Evolutionary conservation across 2,329 filamentous ascomycete genomes (phyloP).

Genomic region (Cercospora janseana): DNA sequence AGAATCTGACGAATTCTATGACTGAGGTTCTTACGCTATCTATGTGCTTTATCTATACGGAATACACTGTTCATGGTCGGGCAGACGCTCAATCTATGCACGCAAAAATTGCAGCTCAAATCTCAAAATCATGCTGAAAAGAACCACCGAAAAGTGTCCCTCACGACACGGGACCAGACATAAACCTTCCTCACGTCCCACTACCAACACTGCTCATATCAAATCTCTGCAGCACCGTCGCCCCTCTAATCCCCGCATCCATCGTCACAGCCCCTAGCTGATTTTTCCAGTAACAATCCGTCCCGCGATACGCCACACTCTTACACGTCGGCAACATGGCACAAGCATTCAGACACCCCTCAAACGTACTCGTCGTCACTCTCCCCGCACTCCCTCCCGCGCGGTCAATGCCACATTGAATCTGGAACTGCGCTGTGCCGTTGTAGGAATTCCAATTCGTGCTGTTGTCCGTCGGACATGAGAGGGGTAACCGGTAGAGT

Average conservation of each 20-base stretch:
- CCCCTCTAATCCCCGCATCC: neutral
- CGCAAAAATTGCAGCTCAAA: too few relatives aligned
- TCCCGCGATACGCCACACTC: conserved; percentile 1
- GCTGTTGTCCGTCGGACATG: neutral
- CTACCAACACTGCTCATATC: too few relatives aligned
- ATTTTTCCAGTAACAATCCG: conserved; percentile 11
- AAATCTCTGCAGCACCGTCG: conserved; percentile 1
- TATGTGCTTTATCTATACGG: too few relatives aligned
- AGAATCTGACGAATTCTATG: too few relatives aligned
- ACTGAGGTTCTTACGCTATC: too few relatives aligned
- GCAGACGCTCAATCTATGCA: too few relatives aligned
- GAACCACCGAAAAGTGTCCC: too few relatives aligned
- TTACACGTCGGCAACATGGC: neutral
- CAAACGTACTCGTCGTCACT: neutral
- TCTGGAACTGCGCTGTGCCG: conserved; percentile 2
- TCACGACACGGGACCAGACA: too few relatives aligned
- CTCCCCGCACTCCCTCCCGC: neutral
- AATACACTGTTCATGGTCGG: too few relatives aligned
- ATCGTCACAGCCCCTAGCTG: neutral
- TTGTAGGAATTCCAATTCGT: conserved; percentile 3
- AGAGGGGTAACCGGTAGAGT: conserved; percentile 1
- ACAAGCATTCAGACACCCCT: conserved; percentile 10
- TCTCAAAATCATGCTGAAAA: too few relatives aligned
- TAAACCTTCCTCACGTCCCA: too few relatives aligned
- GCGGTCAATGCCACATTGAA: neutral